Percentiles rank a stretch among this genome's conserved stretches.
phyloP scores from a whole-genome alignment of 148 eudicot genomes.

The Vaccinium myrtillus region DNA sequence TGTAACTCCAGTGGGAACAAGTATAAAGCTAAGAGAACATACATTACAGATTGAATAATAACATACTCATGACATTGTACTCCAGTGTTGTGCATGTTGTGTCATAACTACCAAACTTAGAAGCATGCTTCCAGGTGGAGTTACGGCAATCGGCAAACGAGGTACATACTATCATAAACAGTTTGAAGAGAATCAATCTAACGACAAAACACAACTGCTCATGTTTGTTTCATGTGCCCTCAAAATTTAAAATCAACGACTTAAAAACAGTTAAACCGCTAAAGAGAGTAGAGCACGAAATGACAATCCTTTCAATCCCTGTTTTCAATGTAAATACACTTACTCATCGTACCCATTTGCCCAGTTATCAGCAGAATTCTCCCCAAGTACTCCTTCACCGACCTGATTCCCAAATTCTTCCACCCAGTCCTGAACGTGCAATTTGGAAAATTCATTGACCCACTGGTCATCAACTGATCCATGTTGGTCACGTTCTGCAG shows the following conservation, averaged over 20 bases:
- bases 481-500: constrained; percentile 52
- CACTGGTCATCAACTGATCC: constrained; percentile 62
- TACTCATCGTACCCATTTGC: constrained; percentile 95
- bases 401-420: constrained; percentile 88
- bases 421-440: constrained; percentile 87
- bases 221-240: not conserved
- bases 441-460: constrained; percentile 86
- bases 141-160: not conserved
- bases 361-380: constrained; percentile 68
- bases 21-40: not conserved
- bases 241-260: not conserved
- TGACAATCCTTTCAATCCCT: not conserved
- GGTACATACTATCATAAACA: not conserved
- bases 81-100: not conserved
- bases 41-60: not conserved
- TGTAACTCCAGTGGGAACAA: not conserved
- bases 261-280: not conserved
- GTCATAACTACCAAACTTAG: not conserved
- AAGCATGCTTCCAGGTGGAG: not conserved
- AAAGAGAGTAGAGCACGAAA: not conserved
- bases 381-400: constrained; percentile 65
- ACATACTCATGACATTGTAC: not conserved
- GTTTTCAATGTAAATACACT: constrained; percentile 31
- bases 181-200: not conserved
- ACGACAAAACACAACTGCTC: not conserved